Evolutionary conservation across 495 filamentous ascomycete genomes (phyloP).

Genomic region (Penicillium silybi): DNA sequence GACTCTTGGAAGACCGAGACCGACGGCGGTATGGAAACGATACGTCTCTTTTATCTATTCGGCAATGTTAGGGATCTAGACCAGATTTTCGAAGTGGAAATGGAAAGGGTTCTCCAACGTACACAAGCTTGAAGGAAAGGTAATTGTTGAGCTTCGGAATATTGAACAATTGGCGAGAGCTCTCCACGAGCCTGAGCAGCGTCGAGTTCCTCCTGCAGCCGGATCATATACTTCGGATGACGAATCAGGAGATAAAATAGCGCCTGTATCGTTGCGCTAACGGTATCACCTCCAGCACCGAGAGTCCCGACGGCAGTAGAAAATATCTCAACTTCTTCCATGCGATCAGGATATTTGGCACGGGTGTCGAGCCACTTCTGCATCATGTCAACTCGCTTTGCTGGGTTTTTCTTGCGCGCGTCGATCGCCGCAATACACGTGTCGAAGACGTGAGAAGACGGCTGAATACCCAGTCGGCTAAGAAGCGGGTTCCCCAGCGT

Average conservation of each 20-base stretch:
- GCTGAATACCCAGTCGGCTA: constrained; percentile 34
- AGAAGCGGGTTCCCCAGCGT: constrained; percentile 42
- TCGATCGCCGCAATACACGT: constrained; percentile 38
- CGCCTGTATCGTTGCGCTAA: constrained; percentile 34
- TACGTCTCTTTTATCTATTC: constrained; percentile 50
- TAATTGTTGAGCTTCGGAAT: constrained; percentile 25
- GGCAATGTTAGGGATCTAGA: not conserved
- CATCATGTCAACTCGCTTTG: constrained; percentile 40
- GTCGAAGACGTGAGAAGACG: constrained; percentile 40
- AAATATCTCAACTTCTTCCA: constrained; percentile 39
- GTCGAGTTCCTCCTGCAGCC: constrained; percentile 35
- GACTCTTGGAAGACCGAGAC: constrained; percentile 24
- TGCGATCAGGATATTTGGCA: constrained; percentile 33
- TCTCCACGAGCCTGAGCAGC: constrained; percentile 20
- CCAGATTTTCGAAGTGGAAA: not conserved
- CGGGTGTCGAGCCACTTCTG: constrained; percentile 40
- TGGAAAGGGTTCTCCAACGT: not conserved
- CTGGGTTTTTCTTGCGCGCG: constrained; percentile 31
- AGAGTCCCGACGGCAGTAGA: constrained; percentile 35
- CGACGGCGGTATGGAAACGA: constrained; percentile 36
- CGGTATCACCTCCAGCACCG: constrained; percentile 45
- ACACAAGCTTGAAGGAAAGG: constrained; percentile 38
- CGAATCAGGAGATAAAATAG: constrained; percentile 35
- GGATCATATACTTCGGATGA: constrained; percentile 26
- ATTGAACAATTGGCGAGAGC: constrained; percentile 22